These are phyloP conservation scores for Leccinum truebloodii DNA, from an alignment of 768 basidiomycete species.

Conservation along the genomic window DNA sequence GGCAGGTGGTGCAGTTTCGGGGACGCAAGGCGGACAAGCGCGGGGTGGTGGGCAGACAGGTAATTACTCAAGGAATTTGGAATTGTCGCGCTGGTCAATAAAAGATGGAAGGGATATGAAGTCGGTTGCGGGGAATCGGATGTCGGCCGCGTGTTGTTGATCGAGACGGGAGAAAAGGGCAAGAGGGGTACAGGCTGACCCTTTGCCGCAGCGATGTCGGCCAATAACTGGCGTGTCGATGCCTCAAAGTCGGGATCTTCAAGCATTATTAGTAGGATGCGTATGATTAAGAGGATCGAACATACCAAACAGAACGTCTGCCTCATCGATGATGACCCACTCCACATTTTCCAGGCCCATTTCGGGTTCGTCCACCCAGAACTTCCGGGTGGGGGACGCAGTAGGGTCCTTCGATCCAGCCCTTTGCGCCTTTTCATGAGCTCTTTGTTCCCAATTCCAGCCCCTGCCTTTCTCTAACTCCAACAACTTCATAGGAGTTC, in stretches of 20 bases:
- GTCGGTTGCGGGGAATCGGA: conserved; percentile 16
- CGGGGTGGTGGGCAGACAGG: conserved; percentile 61
- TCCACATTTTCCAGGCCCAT: conserved; percentile 72
- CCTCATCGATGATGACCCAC: conserved; percentile 91
- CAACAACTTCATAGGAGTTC: conserved; percentile 63
- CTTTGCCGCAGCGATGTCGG: conserved; percentile 69
- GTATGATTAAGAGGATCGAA: background rate
- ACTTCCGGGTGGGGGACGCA: conserved; percentile 30
- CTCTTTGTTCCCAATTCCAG: conserved; percentile 47
- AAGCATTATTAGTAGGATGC: background rate
- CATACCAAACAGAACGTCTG: conserved; percentile 85
- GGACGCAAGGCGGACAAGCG: conserved; percentile 72
- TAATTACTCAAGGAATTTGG: conserved; percentile 72
- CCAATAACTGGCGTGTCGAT: conserved; percentile 66
- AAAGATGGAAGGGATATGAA: conserved; percentile 74
- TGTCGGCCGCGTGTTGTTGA: conserved; percentile 7
- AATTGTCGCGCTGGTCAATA: conserved; percentile 87
- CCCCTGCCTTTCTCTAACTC: conserved; percentile 57
- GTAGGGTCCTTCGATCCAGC: conserved; percentile 26
- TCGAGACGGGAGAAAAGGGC: conserved; percentile 20
- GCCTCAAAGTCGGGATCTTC: conserved; percentile 84
- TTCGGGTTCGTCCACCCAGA: conserved; percentile 49
- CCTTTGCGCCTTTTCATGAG: conserved; percentile 25
- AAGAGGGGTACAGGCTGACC: conserved; percentile 22
- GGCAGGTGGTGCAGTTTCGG: conserved; percentile 78